phyloP scores from a whole-genome alignment of 148 eudicot genomes.

The Salicornia ramosissima region DNA sequence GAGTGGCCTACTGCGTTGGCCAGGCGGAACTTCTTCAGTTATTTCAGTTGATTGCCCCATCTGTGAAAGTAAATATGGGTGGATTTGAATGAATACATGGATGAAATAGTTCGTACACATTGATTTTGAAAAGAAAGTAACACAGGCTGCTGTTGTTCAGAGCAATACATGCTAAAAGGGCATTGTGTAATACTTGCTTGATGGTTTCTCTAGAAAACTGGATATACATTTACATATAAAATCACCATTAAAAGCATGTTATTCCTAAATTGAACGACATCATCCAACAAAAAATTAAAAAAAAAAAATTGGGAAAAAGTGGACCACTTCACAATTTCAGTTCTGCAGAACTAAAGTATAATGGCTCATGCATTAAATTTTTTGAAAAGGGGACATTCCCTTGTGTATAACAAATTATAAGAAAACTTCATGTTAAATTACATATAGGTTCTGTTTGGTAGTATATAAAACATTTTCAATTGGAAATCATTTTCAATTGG shows the following conservation, averaged over 20 bases:
- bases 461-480: too few relatives aligned
- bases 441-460: too few relatives aligned
- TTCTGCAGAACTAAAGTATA: too few relatives aligned
- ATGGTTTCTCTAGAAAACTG: background rate
- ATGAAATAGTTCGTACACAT: background rate
- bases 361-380: too few relatives aligned
- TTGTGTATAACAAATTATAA: too few relatives aligned
- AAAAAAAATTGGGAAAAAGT: background rate
- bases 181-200: background rate
- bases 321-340: too few relatives aligned
- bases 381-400: too few relatives aligned
- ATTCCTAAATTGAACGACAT: background rate
- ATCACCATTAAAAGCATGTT: background rate
- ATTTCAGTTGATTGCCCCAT: constrained; percentile 60
- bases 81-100: background rate
- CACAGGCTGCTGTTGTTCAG: background rate
- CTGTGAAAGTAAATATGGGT: constrained; percentile 26
- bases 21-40: constrained; percentile 45
- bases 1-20: constrained; percentile 30
- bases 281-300: background rate
- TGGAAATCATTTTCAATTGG: too few relatives aligned
- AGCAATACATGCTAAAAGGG: background rate
- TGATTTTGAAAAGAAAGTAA: background rate
- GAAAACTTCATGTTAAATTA: too few relatives aligned
- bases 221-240: background rate